Base-by-base conservation (phyloP, 2,329 filamentous ascomycete species). In the Hyphodiscus sp. region DNA sequence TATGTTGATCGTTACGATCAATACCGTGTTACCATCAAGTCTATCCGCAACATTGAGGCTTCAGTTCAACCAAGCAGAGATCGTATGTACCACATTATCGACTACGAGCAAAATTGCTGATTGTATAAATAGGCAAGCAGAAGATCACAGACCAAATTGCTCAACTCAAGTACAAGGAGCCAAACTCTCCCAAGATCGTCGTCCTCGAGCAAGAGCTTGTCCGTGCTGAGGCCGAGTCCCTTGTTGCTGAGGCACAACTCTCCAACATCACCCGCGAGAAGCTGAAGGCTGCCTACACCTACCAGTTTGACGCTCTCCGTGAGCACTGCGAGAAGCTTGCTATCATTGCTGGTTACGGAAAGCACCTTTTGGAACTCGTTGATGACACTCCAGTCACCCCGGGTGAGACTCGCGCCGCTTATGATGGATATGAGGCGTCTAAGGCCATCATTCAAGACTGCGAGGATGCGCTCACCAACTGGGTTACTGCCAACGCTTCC, bases 251-350 rank as follows among this genome's bases (percentile, higher is more conserved):
- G 73, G 94, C 94, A 8, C 94, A 99, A 76, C 81, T 99, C 50
- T 96, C 92, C 70, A 99, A 99, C 80, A 99, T 99, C 69, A 99
- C 95, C 23, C 92, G 94, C 66, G 92, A 99, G 76, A 99, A 99
- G 81, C 85, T 99, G 70, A 99, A 99, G 83, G 88, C 92, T 50
- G 94, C 94, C 42, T 99, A 96, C 76, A 88, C 86, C 51, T 99
- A 97, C 76, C 94, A 99, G 70, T 99, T 99, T 66, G 92, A 99
- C 69, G 94, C 94, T 44, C 83, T 99, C 61, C 89, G 90, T 57
- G 94, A 99, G 77, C 94, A 97, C 75, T 94, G 88, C 71, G 94
- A 99, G 75, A 99, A 99, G 79, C 82, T 97, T 20, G 94, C 94
- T 68, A 95, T 99, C 69, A 96, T 99, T 67, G 94, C 94, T 42